Evolutionary conservation across 495 filamentous ascomycete genomes (phyloP), one percentile per base, ranked within the genome.

Genomic region (Aspergillus wentii): DNA sequence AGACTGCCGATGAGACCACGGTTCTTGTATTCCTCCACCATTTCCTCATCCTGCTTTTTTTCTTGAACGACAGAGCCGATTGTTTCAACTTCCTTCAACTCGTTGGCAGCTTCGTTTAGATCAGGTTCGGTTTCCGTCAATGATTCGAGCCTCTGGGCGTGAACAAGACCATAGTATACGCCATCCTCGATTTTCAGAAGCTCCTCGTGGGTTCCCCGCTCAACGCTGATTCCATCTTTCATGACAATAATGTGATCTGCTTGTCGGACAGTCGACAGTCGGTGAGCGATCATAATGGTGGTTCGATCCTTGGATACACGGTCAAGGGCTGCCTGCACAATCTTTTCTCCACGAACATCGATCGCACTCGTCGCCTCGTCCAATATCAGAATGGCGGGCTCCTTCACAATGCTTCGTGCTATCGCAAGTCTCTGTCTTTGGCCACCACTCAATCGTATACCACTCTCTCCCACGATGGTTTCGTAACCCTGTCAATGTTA

Each of bases 331-430:
- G 68, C 62, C 31, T 75, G 74, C 2, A 82, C 66, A 1, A 69
- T 39, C 19, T 46, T 57, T 35, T 80, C 75, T 2, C 53, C 58
- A 2, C 40, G 52, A 4, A 71, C 48, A 56, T 80, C 76, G 7
- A 80, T 57, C 0, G 76, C 63, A 34, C 60, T 68, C 0, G 73
- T 76, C 0, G 62, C 63, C 49, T 79, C 75, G 29, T 76, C 74
- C 3, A 76, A 54, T 6, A 95, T 67, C 5, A 95, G 69, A 51
- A 95, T 83, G 51, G 82, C 83, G 2, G 89, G 89, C 46, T 91
- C 74, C 9, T 73, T 80, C n/a, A 94, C 82, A 30, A 95, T 80
- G 14, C 83, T 84, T 32, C 89, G 74, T 1, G 89, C 88, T 13
- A 86, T 65, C 5, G 80, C 75, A 4, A 88, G 47, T 21, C 83